These are phyloP conservation scores for Citrullus amarus DNA, from an alignment of 306 rosid genomes.

Conservation along the genomic window DNA sequence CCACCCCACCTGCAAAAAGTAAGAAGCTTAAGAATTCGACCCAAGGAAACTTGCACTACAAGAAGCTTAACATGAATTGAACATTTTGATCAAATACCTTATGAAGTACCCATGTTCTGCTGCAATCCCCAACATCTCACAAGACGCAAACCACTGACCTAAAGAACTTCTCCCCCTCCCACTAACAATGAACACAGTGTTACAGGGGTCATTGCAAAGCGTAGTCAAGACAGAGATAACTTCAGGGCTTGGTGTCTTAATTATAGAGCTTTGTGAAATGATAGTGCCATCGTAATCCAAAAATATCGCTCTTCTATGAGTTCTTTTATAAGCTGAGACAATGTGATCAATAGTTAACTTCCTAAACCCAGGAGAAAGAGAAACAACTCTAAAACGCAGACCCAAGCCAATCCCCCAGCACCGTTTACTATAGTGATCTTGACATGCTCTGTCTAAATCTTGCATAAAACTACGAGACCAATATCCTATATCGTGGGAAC, in stretches of 20 bases:
- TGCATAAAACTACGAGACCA: conserved; percentile 21
- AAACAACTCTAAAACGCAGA: conserved; percentile 15
- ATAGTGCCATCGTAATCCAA: conserved; percentile 15
- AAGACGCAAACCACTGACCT: conserved; percentile 15
- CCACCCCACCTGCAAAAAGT: conserved; percentile 16
- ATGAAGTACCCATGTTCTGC: conserved; percentile 16
- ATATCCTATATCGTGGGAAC: conserved; percentile 12
- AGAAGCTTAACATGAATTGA: not conserved
- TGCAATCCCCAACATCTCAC: conserved; percentile 16
- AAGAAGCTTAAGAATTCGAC: not conserved
- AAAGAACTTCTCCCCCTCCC: conserved; percentile 15
- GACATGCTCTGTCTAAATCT: conserved; percentile 17
- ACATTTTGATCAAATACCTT: conserved; percentile 1
- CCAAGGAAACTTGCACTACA: not conserved
- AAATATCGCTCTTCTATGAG: conserved; percentile 16
- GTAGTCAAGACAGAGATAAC: conserved; percentile 10
- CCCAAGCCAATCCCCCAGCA: conserved; percentile 19
- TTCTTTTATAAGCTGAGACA: conserved; percentile 16
- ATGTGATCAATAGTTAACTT: conserved; percentile 14
- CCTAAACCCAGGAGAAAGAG: conserved; percentile 17
- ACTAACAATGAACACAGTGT: conserved; percentile 16
- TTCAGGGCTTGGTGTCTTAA: conserved; percentile 11
- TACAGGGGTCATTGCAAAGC: conserved; percentile 12
- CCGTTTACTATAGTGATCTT: conserved; percentile 15
- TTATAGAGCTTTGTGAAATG: conserved; percentile 14